Percentiles rank a stretch among this genome's conserved stretches.
Evolutionary conservation across 176 grass and related monocot genomes (phyloP).

Genomic region (Rhynchospora pubera): DNA sequence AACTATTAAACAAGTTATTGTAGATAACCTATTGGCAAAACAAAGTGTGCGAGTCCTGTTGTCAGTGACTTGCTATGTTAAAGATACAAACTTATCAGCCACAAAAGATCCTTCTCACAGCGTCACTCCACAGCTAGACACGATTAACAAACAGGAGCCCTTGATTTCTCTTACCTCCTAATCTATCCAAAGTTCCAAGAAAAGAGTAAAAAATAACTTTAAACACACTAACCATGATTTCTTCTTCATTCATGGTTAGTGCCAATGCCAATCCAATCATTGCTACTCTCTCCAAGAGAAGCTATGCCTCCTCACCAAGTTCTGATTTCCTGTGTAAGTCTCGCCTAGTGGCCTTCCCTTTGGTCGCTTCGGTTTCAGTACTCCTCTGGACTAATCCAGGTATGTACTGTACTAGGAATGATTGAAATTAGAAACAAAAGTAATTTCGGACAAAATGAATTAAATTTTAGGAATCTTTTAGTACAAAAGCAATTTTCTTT

Average conservation of each 20-base stretch:
- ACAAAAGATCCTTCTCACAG: neutral
- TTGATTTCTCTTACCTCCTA: conserved; percentile 14
- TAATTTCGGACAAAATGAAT: neutral
- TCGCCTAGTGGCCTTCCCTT: conserved; percentile 29
- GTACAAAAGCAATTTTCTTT: neutral
- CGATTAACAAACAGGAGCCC: neutral
- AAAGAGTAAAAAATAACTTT: neutral
- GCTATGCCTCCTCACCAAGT: neutral
- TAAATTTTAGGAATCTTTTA: neutral
- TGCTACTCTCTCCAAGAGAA: conserved; percentile 6
- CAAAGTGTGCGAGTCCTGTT: neutral
- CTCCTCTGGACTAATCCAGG: conserved; percentile 62
- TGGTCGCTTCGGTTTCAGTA: conserved; percentile 45
- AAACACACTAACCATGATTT: conserved; percentile 16
- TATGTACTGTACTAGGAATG: neutral
- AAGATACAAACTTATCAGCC: neutral
- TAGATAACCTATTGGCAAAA: too few species aligned
- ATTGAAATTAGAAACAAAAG: neutral
- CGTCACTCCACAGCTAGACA: neutral
- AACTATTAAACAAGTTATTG: too few species aligned
- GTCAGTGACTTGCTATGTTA: neutral
- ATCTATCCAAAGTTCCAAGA: neutral
- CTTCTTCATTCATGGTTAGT: conserved; percentile 15
- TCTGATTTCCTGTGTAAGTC: neutral
- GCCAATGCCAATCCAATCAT: neutral